Evolutionary conservation across 345 rosid genomes (phyloP), one percentile per base, ranked within the genome.

Genomic region (Linum lewisii): DNA sequence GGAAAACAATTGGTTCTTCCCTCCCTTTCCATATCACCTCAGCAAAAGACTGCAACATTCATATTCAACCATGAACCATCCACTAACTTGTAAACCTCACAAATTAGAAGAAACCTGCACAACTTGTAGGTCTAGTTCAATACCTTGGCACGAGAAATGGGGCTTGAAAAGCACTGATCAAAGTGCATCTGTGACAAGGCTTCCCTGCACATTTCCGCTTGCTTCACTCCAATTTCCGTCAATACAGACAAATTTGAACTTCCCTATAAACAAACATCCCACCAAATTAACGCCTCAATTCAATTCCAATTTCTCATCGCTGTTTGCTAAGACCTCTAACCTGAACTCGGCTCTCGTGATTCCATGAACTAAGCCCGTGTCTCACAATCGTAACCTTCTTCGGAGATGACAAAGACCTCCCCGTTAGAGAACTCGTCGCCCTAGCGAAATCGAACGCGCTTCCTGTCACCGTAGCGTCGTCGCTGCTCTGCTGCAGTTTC

Each of bases 301-400:
- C 45, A 38, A 38, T 38, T 1, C 9, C 10, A 10, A 38, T 38
- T 38, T 38, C 45, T 8, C 11, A 8, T 38, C 45, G 45, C 6
- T 1, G 3, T 38, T 2, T 38, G 45, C 38, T 9, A 4, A 1
- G 8, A 38, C 5, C 38, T 61, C 79, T 45, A 69, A 84, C 90
- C 90, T 84, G 90, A 67, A 84, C 77, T 73, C 81, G 73, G 21
- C 80, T 63, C 68, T 84, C 86, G 16, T 77, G 72, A 56, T 84
- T 84, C 90, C 86, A 84, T 65, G 86, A 71, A 77, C 89, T 84
- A 58, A 84, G 89, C 34, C 89, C 89, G 66, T 84, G 89, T 69
- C 89, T 81, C 10, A 84, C 72, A 47, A 84, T 53, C 25, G 84
- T 79, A n/a, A 84, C 84, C 72, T 69, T 81, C 71, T 84, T 84